Percentiles rank a stretch among this genome's conserved stretches.
Evolutionary conservation across 495 filamentous ascomycete genomes (phyloP).

Genomic region (Penicillium pancosmium): DNA sequence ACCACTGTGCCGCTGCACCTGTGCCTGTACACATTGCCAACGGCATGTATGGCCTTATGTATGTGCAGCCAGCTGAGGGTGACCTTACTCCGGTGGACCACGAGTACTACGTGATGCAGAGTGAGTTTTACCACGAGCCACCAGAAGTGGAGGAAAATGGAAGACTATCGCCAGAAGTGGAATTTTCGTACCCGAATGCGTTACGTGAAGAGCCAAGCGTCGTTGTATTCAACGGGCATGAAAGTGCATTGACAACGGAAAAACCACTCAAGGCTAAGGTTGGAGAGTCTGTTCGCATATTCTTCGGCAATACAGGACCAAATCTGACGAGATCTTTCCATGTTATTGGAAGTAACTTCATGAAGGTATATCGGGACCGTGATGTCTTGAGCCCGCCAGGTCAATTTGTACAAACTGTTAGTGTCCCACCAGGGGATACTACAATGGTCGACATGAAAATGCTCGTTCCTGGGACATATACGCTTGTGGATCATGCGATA

Average conservation of each 20-base stretch:
- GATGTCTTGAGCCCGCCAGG: constrained; percentile 24
- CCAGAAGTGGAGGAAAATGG: constrained; percentile 22
- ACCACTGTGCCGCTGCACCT: constrained; percentile 26
- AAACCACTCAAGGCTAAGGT: constrained; percentile 19
- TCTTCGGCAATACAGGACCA: constrained; percentile 23
- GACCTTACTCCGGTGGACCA: constrained; percentile 22
- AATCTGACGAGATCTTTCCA: constrained; percentile 28
- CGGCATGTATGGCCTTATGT: constrained; percentile 24
- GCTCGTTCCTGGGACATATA: constrained; percentile 24
- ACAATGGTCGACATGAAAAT: constrained; percentile 26
- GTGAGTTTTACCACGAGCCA: constrained; percentile 30
- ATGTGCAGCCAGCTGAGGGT: constrained; percentile 3
- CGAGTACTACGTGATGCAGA: constrained; percentile 32
- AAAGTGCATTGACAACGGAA: constrained; percentile 16
- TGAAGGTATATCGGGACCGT: constrained; percentile 16
- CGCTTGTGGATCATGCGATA: constrained; percentile 25
- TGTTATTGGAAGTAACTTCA: constrained; percentile 25
- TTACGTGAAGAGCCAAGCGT: constrained; percentile 22
- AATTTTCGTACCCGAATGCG: constrained; percentile 25
- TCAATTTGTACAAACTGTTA: constrained; percentile 15
- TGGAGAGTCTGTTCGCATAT: constrained; percentile 20
- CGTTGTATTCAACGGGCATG: constrained; percentile 24
- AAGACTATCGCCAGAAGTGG: background rate
- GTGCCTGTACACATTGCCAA: constrained; percentile 28
- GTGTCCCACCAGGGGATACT: constrained; percentile 16